Evolutionary conservation across 2,329 filamentous ascomycete species (phyloP), one percentile per base, ranked within the genome.

Genomic region (Colletotrichum lupini): DNA sequence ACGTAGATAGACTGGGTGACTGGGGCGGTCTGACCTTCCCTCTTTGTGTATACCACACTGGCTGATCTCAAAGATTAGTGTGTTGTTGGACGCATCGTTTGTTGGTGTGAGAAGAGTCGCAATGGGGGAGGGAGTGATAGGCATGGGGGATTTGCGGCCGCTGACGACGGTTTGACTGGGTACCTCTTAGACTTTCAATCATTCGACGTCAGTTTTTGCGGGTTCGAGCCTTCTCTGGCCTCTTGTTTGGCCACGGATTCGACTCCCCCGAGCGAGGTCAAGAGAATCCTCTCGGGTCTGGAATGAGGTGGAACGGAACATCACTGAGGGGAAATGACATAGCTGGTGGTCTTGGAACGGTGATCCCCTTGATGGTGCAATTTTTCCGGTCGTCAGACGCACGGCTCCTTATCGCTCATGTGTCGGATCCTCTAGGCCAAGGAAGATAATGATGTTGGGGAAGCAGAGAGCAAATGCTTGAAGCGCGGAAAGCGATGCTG

Each of bases 121-220:
- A 19, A 12, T 24, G 6, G 30, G 5, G 42, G 60, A 42, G 12
- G 19, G 7, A 28, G 32, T 35, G 46, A 64, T 55, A n/a, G n/a
- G 46, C 61, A 16, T 26, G 3, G 16, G 28, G 28, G 9, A 49
- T 71, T 66, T 73, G 49, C 60, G 49, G 46, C n/a, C 49, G 60
- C 28, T 59, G 30, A 70, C 46, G 66, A 64, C 7, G 42, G 42
- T 49, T n/a, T n/a, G 42, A n/a, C 42, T 49, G 42, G 1, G 19
- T 19, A 49, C 42, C 3, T 32, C 42, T 24, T 3, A 42, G 32
- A 56, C 32, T 35, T 35, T 12, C 32, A 32, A 35, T 12, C 32
- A 11, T 37, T 56, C 35, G 60, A 70, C 55, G 70, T 73, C 69
- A 59, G 65, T 53, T 63, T 63, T 63, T 63, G 42, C 59, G 53